Evolutionary conservation across 805 yeast species (phyloP).

Genomic region (Kodamaea nitidulidarum): DNA sequence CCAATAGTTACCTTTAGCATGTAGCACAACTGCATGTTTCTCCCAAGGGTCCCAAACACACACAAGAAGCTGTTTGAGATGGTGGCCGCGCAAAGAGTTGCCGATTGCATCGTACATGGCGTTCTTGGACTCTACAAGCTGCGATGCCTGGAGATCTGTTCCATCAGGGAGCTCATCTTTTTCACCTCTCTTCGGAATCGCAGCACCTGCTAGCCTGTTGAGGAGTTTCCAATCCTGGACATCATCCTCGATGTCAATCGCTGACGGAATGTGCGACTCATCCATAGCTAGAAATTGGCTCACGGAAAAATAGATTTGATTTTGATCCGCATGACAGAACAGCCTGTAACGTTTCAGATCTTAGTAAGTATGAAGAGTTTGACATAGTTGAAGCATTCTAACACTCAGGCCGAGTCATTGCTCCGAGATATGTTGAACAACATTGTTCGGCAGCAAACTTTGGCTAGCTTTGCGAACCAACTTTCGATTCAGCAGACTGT

Average conservation of each 20-base stretch:
- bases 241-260: slow-evolving; percentile 38
- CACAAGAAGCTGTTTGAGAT: slow-evolving; percentile 45
- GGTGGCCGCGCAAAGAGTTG: slow-evolving; percentile 43
- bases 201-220: slow-evolving; percentile 15
- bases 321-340: slow-evolving; percentile 6
- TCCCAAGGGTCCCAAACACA: slow-evolving; percentile 44
- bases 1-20: slow-evolving; percentile 68
- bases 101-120: slow-evolving; percentile 71
- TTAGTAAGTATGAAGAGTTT: slow-evolving; percentile 18
- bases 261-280: slow-evolving; percentile 3
- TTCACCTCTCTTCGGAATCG: slow-evolving; percentile 69
- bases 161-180: slow-evolving; percentile 87
- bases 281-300: neutral
- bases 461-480: slow-evolving; percentile 22
- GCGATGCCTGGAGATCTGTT: slow-evolving; percentile 46
- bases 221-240: slow-evolving; percentile 51
- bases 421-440: slow-evolving; percentile 31
- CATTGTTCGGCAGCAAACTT: slow-evolving; percentile 29
- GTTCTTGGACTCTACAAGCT: slow-evolving; percentile 51
- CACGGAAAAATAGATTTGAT: neutral
- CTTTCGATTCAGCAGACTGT: slow-evolving; percentile 17
- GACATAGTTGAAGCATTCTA: slow-evolving; percentile 4
- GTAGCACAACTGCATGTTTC: slow-evolving; percentile 29
- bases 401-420: slow-evolving; percentile 35
- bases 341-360: slow-evolving; percentile 17